Conservation (phyloP, 257 asterid species). For the Nicotiana otophora region DNA sequence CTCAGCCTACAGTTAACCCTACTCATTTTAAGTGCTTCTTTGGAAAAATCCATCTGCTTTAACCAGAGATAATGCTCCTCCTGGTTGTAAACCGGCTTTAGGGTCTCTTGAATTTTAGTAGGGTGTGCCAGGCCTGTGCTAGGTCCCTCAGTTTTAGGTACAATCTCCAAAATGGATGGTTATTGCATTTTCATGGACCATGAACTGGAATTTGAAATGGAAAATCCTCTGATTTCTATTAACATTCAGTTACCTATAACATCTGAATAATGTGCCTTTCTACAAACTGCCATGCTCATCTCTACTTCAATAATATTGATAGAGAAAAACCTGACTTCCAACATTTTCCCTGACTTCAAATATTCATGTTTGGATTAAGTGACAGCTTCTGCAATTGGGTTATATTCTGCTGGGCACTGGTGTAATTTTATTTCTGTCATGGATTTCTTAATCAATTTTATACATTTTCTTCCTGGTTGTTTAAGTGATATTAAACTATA, state of each 20-base stretch:
- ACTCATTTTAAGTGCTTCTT: no score
- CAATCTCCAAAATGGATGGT: not conserved
- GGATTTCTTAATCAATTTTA: not conserved
- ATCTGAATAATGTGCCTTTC: not conserved
- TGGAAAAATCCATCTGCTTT: no score
- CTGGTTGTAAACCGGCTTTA: not conserved
- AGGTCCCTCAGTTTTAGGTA: not conserved
- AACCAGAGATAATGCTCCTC: not conserved
- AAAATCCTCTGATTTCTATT: not conserved
- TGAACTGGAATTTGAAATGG: not conserved
- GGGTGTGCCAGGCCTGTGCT: not conserved
- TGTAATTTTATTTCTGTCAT: not conserved
- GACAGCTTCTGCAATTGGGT: not conserved
- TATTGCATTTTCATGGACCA: not conserved
- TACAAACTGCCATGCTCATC: not conserved
- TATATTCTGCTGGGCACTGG: not conserved
- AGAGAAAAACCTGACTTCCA: not conserved
- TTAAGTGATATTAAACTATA: not conserved
- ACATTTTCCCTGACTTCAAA: not conserved
- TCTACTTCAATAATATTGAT: not conserved
- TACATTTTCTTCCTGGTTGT: not conserved
- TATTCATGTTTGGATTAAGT: not conserved
- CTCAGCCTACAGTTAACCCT: no score
- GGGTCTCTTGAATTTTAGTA: not conserved
- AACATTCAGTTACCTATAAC: not conserved